Evolutionary conservation across 2,329 filamentous ascomycete species (phyloP).

Genomic region (Hypoxylon sp.): DNA sequence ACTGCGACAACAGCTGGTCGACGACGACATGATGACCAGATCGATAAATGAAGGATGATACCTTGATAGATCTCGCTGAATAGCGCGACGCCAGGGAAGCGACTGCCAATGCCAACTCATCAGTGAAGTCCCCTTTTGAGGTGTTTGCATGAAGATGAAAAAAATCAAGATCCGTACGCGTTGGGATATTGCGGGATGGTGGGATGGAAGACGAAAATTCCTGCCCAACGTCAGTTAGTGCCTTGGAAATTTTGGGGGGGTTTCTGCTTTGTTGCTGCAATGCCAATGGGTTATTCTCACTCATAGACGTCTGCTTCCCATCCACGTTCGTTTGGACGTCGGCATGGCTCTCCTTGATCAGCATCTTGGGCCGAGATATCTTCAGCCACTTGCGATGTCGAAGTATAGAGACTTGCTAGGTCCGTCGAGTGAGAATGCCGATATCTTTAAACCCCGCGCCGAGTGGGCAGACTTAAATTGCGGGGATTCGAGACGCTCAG

Average conservation of each 20-base stretch:
- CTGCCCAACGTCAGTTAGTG: slow-evolving; percentile 59
- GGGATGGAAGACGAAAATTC: slow-evolving; percentile 90
- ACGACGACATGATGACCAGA: slow-evolving; percentile 12
- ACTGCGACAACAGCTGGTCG: slow-evolving; percentile 10
- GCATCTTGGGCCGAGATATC: slow-evolving; percentile 55
- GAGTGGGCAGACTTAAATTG: slow-evolving; percentile 26
- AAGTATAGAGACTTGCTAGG: slow-evolving; percentile 23
- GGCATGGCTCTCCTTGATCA: slow-evolving; percentile 65
- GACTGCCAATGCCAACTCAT: slow-evolving; percentile 49
- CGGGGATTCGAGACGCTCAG: slow-evolving; percentile 26
- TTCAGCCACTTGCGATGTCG: slow-evolving; percentile 15
- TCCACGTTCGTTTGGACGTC: slow-evolving; percentile 64
- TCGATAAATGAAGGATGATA: slow-evolving; percentile 52
- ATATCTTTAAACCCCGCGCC: slow-evolving; percentile 37
- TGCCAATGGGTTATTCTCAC: slow-evolving; percentile 50
- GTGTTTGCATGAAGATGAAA: slow-evolving; percentile 19
- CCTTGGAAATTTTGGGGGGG: slow-evolving; percentile 13
- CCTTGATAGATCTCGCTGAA: slow-evolving; percentile 98
- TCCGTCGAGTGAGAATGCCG: slow-evolving; percentile 20
- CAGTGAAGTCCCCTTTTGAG: slow-evolving; percentile 17
- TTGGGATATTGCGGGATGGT: slow-evolving; percentile 86
- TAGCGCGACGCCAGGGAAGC: slow-evolving; percentile 86
- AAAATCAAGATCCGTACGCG: slow-evolving; percentile 65
- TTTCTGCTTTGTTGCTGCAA: background rate
- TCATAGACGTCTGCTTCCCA: slow-evolving; percentile 67